These are phyloP conservation scores for Triangularia setosa DNA, from an alignment of 2,329 filamentous ascomycete genomes.

Conservation along the genomic window DNA sequence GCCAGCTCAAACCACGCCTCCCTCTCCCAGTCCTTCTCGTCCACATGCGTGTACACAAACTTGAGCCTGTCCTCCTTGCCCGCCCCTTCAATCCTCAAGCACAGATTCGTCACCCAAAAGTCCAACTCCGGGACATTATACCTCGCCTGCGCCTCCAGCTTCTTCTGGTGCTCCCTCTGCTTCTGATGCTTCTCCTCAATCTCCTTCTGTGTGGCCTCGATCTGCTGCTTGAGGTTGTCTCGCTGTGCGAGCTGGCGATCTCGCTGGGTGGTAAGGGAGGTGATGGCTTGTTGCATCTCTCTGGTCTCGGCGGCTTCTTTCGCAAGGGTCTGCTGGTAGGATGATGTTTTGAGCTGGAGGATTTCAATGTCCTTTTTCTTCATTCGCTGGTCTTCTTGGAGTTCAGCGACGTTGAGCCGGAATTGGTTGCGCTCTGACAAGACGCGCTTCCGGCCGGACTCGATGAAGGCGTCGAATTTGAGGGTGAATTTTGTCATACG, in stretches of 20 bases:
- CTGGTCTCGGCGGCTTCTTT: slow-evolving; percentile 73
- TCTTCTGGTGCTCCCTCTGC: slow-evolving; percentile 66
- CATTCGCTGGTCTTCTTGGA: slow-evolving; percentile 91
- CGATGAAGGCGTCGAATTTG: slow-evolving; percentile 91
- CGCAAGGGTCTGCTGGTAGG: slow-evolving; percentile 68
- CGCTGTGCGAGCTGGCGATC: slow-evolving; percentile 56
- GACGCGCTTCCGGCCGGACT: slow-evolving; percentile 82
- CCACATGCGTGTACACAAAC: slow-evolving; percentile 83
- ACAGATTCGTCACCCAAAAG: slow-evolving; percentile 92
- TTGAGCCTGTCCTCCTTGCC: slow-evolving; percentile 80
- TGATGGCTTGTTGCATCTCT: slow-evolving; percentile 66
- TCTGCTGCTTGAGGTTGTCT: slow-evolving; percentile 57
- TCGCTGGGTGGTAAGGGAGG: slow-evolving; percentile 54
- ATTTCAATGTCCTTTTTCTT: slow-evolving; percentile 86
- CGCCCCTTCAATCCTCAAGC: slow-evolving; percentile 83
- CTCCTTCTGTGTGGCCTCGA: slow-evolving; percentile 63
- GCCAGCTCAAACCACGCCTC: slow-evolving; percentile 94
- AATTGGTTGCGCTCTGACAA: slow-evolving; percentile 93
- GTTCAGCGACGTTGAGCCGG: slow-evolving; percentile 80
- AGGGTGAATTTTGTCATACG: slow-evolving; percentile 91
- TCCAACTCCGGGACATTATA: slow-evolving; percentile 91
- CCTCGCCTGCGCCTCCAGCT: slow-evolving; percentile 76
- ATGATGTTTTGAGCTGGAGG: slow-evolving; percentile 64
- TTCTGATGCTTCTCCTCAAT: slow-evolving; percentile 68
- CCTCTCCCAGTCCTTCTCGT: slow-evolving; percentile 80